Percentiles rank a stretch among this genome's conserved stretches.
phyloP scores from a whole-genome alignment of 108 stramenopile genomes.

The Cylindrotheca fusiformis region DNA sequence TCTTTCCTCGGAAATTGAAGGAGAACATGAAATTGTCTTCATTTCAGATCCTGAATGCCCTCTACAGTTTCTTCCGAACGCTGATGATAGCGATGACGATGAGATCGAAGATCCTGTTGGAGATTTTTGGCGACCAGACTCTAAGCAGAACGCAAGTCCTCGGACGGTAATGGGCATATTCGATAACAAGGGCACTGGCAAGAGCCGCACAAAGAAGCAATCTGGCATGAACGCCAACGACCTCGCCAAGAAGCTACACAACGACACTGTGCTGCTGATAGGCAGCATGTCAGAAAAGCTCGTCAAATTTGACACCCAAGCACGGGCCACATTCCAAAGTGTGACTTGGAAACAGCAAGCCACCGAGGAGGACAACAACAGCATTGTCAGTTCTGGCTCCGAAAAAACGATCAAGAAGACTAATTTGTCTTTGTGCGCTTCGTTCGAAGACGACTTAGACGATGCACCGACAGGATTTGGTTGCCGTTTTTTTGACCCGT shows the following conservation, averaged over 20 bases:
- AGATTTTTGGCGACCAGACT: no score
- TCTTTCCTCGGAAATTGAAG: no score
- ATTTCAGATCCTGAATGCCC: slow-evolving; percentile 1
- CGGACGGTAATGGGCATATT: no score
- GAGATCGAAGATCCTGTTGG: no score
- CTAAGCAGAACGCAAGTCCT: no score
- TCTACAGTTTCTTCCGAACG: background rate
- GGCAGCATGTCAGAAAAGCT: background rate
- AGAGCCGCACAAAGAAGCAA: no score
- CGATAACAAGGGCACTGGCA: no score
- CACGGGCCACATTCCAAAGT: background rate
- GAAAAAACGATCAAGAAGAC: background rate
- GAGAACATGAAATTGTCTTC: no score
- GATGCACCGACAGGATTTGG: background rate
- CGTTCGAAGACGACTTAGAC: background rate
- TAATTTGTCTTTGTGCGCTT: background rate
- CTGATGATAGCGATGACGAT: background rate
- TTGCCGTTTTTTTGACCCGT: background rate
- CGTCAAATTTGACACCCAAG: background rate
- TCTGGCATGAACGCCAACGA: no score
- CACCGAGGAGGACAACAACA: background rate
- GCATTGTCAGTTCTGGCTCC: background rate
- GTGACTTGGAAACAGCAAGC: background rate
- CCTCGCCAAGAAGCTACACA: background rate
- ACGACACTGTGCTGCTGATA: background rate